Percentiles rank a stretch among this genome's conserved stretches.
phyloP scores from a whole-genome alignment of 1,284 basidiomycete genomes.

The Austroboletus niveus region DNA sequence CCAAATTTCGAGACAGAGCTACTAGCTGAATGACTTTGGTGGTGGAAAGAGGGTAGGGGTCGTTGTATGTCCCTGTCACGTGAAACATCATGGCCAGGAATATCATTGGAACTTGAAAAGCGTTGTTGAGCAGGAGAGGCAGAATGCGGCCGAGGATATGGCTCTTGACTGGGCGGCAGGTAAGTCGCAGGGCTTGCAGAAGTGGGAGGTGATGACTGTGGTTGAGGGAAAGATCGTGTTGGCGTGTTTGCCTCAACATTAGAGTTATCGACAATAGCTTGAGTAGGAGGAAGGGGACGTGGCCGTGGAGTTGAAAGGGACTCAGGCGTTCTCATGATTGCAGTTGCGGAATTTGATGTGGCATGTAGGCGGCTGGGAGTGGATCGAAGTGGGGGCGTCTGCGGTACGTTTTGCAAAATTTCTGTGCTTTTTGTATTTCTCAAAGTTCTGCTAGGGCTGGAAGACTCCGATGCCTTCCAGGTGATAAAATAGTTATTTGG shows the following conservation, averaged over 20 bases:
- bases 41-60: constrained; percentile 24
- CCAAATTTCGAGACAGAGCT: constrained; percentile 32
- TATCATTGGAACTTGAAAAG: constrained; percentile 26
- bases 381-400: constrained; percentile 21
- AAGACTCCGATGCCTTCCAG: constrained; percentile 26
- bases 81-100: constrained; percentile 15
- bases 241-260: constrained; percentile 20
- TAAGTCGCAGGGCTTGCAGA: constrained; percentile 26
- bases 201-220: constrained; percentile 37
- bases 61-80: constrained; percentile 33
- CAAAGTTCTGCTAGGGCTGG: constrained; percentile 10
- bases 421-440: constrained; percentile 33
- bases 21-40: constrained; percentile 29
- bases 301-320: constrained; percentile 15
- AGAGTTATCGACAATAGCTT: constrained; percentile 19
- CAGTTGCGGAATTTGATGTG: constrained; percentile 17
- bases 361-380: constrained; percentile 30
- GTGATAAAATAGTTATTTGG: constrained; percentile 22
- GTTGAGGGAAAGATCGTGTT: constrained; percentile 27
- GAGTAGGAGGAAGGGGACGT: constrained; percentile 34
- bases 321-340: constrained; percentile 21
- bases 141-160: constrained; percentile 58
- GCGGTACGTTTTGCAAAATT: constrained; percentile 21
- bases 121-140: constrained; percentile 48
- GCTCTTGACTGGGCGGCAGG: constrained; percentile 42